Base-by-base conservation (phyloP, 169 alveolate species). In the Plasmodium sp. region DNA sequence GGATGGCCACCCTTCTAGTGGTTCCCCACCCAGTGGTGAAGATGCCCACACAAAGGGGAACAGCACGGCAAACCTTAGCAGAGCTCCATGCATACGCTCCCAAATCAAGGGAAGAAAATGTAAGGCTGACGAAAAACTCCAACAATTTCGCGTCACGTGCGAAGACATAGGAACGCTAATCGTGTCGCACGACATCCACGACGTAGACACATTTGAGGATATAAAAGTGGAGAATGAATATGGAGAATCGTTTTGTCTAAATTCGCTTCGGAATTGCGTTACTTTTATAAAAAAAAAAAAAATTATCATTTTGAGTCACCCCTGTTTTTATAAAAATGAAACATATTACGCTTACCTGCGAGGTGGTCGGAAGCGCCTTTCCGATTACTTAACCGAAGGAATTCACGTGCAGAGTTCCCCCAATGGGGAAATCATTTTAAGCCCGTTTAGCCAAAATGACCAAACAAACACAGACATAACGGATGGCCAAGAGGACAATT, bases 101-200 rank as follows among this genome's bases (percentile, higher is more conserved):
- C 14, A 14, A n/a, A 62, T 0, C 2, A 27, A 18, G 5, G 34
- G 34, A 62, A 62, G 75, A 62, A 62, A n/a, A 62, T 62, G 0
- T 62, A n/a, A n/a, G 75, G 34, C 0, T 3, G 75, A 83, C 39
- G 58, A 18, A 39, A 7, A n/a, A 36, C 18, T 39, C 51, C 75
- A 9, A 22, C 16, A 43, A 39, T 41, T 72, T 84, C 45, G 31
- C 79, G 48, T 73, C 1, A 27, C 34, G 34, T 84, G 93, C 51
- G 73, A 84, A 54, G 84, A 84, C 14, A 84, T 45, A 73, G 93
- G 93, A 84, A 84, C 36, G 18, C 9, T 84, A 72, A 84, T 73
- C 27, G 33, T 84, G 3, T 7, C 84, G 39, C 62, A 84, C 54
- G 36, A 84, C 54, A 43, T 74, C 6, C 27, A 22, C 31, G 14